phyloP scores from a whole-genome alignment of 345 rosid species.

The Dovyalis caffra region DNA sequence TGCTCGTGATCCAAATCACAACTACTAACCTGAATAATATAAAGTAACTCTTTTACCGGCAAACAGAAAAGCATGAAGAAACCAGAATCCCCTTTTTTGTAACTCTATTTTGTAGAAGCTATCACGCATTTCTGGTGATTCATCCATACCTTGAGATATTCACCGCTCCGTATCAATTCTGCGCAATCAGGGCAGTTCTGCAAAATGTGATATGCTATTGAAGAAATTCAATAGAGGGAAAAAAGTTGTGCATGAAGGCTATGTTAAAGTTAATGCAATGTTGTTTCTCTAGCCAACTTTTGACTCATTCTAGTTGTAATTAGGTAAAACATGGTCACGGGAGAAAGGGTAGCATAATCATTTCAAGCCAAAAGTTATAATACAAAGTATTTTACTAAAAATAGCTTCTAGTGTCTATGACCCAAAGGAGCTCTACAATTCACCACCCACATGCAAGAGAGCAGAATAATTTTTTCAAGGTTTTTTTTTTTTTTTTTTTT shows the following conservation, averaged over 20 bases:
- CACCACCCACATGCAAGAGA: no score
- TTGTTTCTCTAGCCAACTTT: no score
- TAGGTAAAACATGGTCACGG: neutral
- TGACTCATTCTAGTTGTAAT: neutral
- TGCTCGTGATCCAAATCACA: slow-evolving; percentile 53
- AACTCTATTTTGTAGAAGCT: neutral
- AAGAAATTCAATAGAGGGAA: neutral
- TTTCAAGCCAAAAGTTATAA: neutral
- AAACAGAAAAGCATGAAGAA: no score
- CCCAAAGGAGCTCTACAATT: no score
- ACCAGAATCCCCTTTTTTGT: no score
- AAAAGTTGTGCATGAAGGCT: neutral
- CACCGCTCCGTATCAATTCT: neutral
- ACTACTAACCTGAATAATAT: slow-evolving; percentile 38
- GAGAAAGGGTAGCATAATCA: neutral
- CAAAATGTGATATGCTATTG: neutral
- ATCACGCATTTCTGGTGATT: neutral
- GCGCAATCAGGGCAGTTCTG: neutral
- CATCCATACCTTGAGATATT: neutral
- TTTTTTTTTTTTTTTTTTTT: no score
- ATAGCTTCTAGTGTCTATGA: no score
- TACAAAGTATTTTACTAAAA: no score
- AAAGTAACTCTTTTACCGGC: no score
- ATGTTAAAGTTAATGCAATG: no score
- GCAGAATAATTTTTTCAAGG: no score